Evolutionary conservation across 1,139 yeast species (phyloP).

Genomic region (Starmera stellimalicola): DNA sequence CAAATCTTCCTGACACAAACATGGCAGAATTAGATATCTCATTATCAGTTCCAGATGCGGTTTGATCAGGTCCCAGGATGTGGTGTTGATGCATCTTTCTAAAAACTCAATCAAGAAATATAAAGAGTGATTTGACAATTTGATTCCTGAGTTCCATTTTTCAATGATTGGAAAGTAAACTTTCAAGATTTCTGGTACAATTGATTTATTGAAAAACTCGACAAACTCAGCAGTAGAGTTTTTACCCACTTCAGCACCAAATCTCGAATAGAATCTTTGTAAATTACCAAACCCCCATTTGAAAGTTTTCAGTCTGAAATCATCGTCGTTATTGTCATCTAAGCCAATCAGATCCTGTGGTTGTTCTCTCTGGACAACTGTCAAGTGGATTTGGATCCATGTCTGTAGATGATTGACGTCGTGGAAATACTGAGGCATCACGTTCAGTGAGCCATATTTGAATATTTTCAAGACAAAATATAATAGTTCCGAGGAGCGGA

Average conservation of each 20-base stretch:
- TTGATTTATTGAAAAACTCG: constrained; percentile 35
- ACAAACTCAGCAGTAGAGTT: constrained; percentile 33
- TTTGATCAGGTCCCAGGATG: constrained; percentile 43
- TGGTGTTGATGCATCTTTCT: constrained; percentile 49
- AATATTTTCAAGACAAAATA: constrained; percentile 56
- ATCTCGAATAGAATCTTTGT: constrained; percentile 47
- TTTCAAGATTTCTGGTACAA: constrained; percentile 52
- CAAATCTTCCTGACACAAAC: constrained; percentile 45
- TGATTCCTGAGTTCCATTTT: constrained; percentile 48
- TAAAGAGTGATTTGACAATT: constrained; percentile 53
- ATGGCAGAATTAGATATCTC: constrained; percentile 53
- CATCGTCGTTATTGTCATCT: constrained; percentile 44
- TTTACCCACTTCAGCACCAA: constrained; percentile 35
- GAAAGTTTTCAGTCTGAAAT: constrained; percentile 49
- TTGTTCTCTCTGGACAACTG: constrained; percentile 46
- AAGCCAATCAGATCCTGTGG: constrained; percentile 35
- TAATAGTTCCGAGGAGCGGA: constrained; percentile 42
- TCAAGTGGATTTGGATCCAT: constrained; percentile 57
- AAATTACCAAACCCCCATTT: constrained; percentile 72
- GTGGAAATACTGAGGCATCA: constrained; percentile 47
- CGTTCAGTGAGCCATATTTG: constrained; percentile 49
- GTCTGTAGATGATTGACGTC: constrained; percentile 41
- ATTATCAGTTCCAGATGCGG: constrained; percentile 51
- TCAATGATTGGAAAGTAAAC: constrained; percentile 53
- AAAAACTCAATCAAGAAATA: constrained; percentile 56